phyloP scores from a whole-genome alignment of 2,329 filamentous ascomycete species.

The Fusarium hostae region DNA sequence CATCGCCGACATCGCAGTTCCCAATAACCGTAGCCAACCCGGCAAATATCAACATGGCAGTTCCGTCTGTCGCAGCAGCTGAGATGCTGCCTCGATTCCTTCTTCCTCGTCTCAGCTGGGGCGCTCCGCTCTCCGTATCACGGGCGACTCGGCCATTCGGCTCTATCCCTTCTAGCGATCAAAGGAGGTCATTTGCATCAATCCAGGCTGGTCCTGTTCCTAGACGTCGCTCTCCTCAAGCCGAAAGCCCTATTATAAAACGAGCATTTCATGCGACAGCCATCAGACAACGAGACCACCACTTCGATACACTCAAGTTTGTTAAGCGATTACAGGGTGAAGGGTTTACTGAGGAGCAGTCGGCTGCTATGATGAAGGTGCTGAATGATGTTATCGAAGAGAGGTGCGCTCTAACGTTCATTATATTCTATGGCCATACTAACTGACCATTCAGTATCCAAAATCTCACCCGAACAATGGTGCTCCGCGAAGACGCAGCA shows the following conservation, averaged over 20 bases:
- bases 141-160: slow-evolving; percentile 37
- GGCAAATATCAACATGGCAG: slow-evolving; percentile 42
- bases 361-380: slow-evolving; percentile 98
- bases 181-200: slow-evolving; percentile 36
- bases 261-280: slow-evolving; percentile 75
- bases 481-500: slow-evolving; percentile 91
- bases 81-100: slow-evolving; percentile 64
- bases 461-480: slow-evolving; percentile 97
- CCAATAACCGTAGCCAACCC: neutral
- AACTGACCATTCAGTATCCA: slow-evolving; percentile 73
- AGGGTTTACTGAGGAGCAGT: slow-evolving; percentile 94
- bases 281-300: slow-evolving; percentile 77
- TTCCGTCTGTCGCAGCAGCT: slow-evolving; percentile 43
- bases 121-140: slow-evolving; percentile 44
- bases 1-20: slow-evolving; percentile 17
- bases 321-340: slow-evolving; percentile 90
- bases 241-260: slow-evolving; percentile 42
- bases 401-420: slow-evolving; percentile 61
- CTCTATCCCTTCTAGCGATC: slow-evolving; percentile 23
- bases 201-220: slow-evolving; percentile 31
- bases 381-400: slow-evolving; percentile 97
- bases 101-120: slow-evolving; percentile 67
- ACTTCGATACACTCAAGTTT: slow-evolving; percentile 98
- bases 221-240: slow-evolving; percentile 13
- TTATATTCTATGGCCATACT: neutral